phyloP scores from a whole-genome alignment of 2,329 filamentous ascomycete species.

The Exophiala aquamarina region DNA sequence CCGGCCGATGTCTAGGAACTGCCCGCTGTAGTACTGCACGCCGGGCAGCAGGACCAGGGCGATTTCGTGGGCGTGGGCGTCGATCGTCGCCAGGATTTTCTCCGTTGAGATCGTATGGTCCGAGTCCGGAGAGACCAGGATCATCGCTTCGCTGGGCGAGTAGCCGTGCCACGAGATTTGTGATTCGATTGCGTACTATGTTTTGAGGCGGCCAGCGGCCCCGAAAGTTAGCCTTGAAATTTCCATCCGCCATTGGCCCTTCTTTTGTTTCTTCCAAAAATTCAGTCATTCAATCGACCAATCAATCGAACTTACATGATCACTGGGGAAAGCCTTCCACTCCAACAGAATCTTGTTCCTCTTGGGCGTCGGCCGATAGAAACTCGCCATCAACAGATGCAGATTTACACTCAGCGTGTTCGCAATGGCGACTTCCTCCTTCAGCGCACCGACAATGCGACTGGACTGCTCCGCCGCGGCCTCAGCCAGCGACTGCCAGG shows the following conservation, averaged over 20 bases:
- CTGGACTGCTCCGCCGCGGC: conserved; percentile 68
- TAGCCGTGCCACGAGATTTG: conserved; percentile 72
- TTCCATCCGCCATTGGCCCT: too few relatives aligned
- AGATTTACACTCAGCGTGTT: conserved; percentile 80
- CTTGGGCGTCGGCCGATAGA: conserved; percentile 68
- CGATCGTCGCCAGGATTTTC: conserved; percentile 70
- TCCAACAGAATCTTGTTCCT: conserved; percentile 80
- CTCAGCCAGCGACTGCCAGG: conserved; percentile 79
- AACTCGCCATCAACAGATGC: conserved; percentile 78
- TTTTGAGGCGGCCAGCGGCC: too few relatives aligned
- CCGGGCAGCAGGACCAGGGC: conserved; percentile 79
- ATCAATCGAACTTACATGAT: conserved; percentile 64
- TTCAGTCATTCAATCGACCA: too few relatives aligned
- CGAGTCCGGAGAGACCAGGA: conserved; percentile 66
- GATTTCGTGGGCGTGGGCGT: conserved; percentile 68
- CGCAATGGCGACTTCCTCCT: conserved; percentile 80
- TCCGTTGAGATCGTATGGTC: conserved; percentile 65
- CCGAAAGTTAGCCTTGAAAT: too few relatives aligned
- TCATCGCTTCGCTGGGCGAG: conserved; percentile 66
- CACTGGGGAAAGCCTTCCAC: conserved; percentile 85
- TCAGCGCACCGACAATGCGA: conserved; percentile 70
- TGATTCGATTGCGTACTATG: conserved; percentile 76
- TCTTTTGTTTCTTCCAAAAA: too few relatives aligned
- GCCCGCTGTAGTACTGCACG: conserved; percentile 88
- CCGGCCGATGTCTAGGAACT: conserved; percentile 75